phyloP scores from a whole-genome alignment of 2,329 filamentous ascomycete genomes.

The Exophiala calicioides region DNA sequence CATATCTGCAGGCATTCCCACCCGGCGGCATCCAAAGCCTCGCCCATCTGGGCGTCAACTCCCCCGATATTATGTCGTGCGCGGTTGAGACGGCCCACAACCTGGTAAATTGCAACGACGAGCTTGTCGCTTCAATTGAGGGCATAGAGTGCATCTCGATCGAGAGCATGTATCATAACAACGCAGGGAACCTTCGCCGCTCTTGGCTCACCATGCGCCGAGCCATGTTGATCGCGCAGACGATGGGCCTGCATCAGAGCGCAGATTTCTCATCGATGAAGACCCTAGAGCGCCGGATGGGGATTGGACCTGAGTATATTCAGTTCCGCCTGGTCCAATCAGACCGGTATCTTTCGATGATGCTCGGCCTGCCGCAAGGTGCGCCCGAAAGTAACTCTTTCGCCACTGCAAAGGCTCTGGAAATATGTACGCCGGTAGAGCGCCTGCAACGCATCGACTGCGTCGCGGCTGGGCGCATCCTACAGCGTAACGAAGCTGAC shows the following conservation, averaged over 20 bases:
- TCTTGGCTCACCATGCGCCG: conserved; percentile 43
- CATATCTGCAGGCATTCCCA: conserved; percentile 51
- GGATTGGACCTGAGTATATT: conserved; percentile 32
- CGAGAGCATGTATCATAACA: conserved; percentile 42
- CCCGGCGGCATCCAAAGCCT: too few relatives aligned
- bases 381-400: neutral
- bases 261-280: conserved; percentile 13
- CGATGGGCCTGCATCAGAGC: conserved; percentile 44
- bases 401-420: neutral
- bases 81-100: conserved; percentile 24
- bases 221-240: conserved; percentile 44
- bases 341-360: conserved; percentile 43
- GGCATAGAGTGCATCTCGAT: conserved; percentile 47
- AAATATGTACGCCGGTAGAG: neutral
- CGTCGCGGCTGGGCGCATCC: conserved; percentile 47
- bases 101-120: conserved; percentile 42
- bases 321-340: conserved; percentile 44
- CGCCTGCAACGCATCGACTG: conserved; percentile 38
- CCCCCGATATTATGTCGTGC: neutral
- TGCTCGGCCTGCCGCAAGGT: conserved; percentile 42
- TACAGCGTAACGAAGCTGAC: conserved; percentile 48
- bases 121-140: conserved; percentile 42
- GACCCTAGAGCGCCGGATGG: conserved; percentile 15
- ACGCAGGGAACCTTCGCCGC: conserved; percentile 44
- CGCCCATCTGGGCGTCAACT: conserved; percentile 1